Percentiles rank a stretch among this genome's conserved stretches.
These are phyloP conservation scores for Saitozyma podzolica DNA, from an alignment of 768 basidiomycete genomes.

Conservation along the genomic window DNA sequence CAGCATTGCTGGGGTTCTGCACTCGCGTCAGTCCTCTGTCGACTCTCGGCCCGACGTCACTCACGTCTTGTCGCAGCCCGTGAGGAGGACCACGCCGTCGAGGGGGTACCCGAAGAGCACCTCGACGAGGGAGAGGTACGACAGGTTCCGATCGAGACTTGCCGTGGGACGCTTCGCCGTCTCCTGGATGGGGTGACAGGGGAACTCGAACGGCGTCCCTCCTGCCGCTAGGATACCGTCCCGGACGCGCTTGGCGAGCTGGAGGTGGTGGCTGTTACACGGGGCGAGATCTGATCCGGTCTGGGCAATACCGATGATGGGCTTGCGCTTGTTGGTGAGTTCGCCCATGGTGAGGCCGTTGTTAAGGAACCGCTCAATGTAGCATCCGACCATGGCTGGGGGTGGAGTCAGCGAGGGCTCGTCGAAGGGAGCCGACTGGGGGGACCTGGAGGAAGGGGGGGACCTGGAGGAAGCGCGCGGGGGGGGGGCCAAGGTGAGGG, in stretches of 20 bases:
- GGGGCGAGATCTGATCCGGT: conserved; percentile 50
- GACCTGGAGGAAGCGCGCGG: too few relatives aligned
- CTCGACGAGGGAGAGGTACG: conserved; percentile 48
- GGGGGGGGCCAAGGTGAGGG: too few relatives aligned
- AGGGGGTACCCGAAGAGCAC: conserved; percentile 50
- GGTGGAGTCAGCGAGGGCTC: neutral
- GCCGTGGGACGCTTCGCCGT: conserved; percentile 50
- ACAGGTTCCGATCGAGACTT: conserved; percentile 47
- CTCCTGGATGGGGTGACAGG: conserved; percentile 52
- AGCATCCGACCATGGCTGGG: conserved; percentile 38
- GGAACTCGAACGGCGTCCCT: conserved; percentile 51
- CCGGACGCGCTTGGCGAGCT: conserved; percentile 49
- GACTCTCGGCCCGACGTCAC: neutral
- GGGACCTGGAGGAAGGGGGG: too few relatives aligned
- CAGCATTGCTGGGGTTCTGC: conserved; percentile 42
- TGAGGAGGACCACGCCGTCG: conserved; percentile 50
- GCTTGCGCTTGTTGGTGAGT: conserved; percentile 28
- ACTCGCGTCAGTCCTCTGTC: conserved; percentile 1
- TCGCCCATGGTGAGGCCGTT: conserved; percentile 32
- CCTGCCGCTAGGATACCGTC: conserved; percentile 51
- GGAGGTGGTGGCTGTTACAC: conserved; percentile 48
- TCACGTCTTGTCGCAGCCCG: conserved; percentile 47
- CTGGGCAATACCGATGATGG: conserved; percentile 49
- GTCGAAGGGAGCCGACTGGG: too few relatives aligned
- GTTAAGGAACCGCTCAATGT: conserved; percentile 46